These are phyloP conservation scores for Adansonia rubrostipa DNA, from an alignment of 441 rosid genomes.

Conservation along the genomic window DNA sequence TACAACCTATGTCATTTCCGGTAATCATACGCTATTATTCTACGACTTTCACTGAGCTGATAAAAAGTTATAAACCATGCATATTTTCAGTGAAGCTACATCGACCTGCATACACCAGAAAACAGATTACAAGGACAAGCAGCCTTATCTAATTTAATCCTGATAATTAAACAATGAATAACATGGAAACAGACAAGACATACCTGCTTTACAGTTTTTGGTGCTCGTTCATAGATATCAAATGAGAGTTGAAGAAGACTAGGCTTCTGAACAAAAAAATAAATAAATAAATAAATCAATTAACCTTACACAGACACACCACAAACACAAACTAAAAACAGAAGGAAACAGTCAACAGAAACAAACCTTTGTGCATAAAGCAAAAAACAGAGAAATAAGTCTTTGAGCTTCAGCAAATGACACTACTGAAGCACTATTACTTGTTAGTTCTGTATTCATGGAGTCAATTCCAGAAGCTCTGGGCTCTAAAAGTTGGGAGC, in stretches of 20 bases:
- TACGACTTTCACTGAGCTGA: background rate
- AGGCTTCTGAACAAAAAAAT: slow-evolving; percentile 69
- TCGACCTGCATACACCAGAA: background rate
- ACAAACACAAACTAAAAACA: background rate
- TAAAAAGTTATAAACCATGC: slow-evolving; percentile 6
- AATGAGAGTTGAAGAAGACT: slow-evolving; percentile 83
- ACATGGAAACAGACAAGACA: slow-evolving; percentile 24
- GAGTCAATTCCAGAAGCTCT: slow-evolving; percentile 57
- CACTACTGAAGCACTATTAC: slow-evolving; percentile 52
- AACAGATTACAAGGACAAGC: slow-evolving; percentile 11
- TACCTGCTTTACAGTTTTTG: slow-evolving; percentile 92
- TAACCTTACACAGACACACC: slow-evolving; percentile 24
- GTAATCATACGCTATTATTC: background rate
- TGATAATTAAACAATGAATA: background rate
- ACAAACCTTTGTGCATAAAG: slow-evolving; percentile 90
- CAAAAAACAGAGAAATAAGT: slow-evolving; percentile 82
- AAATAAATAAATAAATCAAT: slow-evolving; percentile 26
- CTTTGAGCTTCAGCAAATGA: slow-evolving; percentile 87
- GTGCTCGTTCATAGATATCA: slow-evolving; percentile 77
- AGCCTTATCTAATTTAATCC: slow-evolving; percentile 6
- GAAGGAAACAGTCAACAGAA: slow-evolving; percentile 25
- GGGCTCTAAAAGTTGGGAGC: slow-evolving; percentile 55
- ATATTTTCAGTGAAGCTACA: background rate
- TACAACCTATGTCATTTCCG: background rate
- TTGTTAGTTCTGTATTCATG: slow-evolving; percentile 45